phyloP scores from a whole-genome alignment of 371 early-diverging fungal species.

The Polyrhizophydium stewartii region DNA sequence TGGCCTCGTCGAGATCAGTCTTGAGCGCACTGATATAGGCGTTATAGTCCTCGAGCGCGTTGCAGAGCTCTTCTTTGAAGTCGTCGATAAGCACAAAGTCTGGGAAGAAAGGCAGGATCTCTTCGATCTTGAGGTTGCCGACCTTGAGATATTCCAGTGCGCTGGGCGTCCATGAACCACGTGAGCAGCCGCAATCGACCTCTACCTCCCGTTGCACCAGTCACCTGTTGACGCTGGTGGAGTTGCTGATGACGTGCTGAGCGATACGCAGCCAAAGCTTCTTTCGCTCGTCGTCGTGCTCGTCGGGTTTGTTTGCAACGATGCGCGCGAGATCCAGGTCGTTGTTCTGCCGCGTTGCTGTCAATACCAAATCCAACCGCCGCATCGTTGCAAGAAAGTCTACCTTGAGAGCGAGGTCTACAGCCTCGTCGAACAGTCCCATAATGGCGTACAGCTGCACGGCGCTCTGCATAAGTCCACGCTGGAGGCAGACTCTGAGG shows the following conservation, averaged over 20 bases:
- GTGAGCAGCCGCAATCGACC: neutral
- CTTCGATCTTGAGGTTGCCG: conserved; percentile 79
- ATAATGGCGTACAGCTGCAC: conserved; percentile 80
- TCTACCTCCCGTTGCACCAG: no score
- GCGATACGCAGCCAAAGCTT: conserved; percentile 91
- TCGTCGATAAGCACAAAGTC: conserved; percentile 93
- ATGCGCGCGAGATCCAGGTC: conserved; percentile 85
- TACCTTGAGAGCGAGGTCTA: conserved; percentile 76
- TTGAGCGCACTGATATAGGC: conserved; percentile 73
- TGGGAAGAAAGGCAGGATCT: conserved; percentile 92
- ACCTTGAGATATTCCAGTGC: neutral
- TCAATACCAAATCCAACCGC: neutral
- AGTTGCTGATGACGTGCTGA: conserved; percentile 58
- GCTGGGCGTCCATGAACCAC: neutral
- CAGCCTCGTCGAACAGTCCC: conserved; percentile 83
- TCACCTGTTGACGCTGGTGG: neutral
- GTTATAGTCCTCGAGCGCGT: conserved; percentile 82
- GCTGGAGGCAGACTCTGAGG: conserved; percentile 71
- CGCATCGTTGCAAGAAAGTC: neutral
- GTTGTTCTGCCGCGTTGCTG: conserved; percentile 12
- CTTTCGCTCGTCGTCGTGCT: conserved; percentile 74
- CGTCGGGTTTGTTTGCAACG: conserved; percentile 86
- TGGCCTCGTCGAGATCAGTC: conserved; percentile 86
- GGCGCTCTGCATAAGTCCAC: conserved; percentile 68
- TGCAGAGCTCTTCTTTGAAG: conserved; percentile 86